A percentile compares a stretch with the other conserved stretches of the same genome.
phyloP scores from a whole-genome alignment of 768 basidiomycete species.

The Krasilnikovozyma curviuscula region DNA sequence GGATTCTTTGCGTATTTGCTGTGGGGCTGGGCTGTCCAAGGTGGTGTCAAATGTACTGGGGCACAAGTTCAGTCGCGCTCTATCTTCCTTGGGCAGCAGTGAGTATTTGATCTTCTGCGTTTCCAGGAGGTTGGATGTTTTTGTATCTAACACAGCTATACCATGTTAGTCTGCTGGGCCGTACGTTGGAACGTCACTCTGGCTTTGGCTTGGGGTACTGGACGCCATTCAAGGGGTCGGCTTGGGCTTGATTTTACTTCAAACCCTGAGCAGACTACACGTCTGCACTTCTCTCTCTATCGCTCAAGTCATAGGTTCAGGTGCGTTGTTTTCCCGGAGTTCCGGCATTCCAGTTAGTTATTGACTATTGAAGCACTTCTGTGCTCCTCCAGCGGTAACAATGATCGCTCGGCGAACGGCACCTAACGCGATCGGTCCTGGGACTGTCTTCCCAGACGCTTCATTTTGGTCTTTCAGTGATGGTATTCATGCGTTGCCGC shows the following conservation, averaged over 20 bases:
- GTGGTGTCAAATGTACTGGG: constrained; percentile 97
- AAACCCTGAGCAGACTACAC: constrained; percentile 77
- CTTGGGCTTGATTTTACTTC: constrained; percentile 52
- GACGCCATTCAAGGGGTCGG: constrained; percentile 90
- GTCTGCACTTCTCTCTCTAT: constrained; percentile 84
- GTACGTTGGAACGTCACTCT: constrained; percentile 48
- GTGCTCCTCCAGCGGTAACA: no score
- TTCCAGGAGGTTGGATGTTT: no score
- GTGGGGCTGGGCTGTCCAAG: constrained; percentile 82
- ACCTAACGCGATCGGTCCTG: constrained; percentile 77
- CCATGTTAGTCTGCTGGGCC: constrained; percentile 1
- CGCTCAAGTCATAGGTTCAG: constrained; percentile 69
- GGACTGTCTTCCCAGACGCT: constrained; percentile 75
- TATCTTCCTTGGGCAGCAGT: constrained; percentile 84
- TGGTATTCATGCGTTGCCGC: constrained; percentile 20
- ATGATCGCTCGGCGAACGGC: constrained; percentile 84
- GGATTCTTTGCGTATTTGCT: constrained; percentile 84
- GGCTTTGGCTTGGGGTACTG: constrained; percentile 89
- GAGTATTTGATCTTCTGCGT: no score
- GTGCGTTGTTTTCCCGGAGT: no score
- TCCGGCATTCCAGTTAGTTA: no score
- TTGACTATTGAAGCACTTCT: no score
- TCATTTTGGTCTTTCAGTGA: constrained; percentile 73
- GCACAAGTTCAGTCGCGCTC: constrained; percentile 80
- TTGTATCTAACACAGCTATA: background rate